Percentiles rank a stretch among this genome's conserved stretches.
Evolutionary conservation across 345 rosid genomes (phyloP).

Genomic region (Atalantia buxifolia): DNA sequence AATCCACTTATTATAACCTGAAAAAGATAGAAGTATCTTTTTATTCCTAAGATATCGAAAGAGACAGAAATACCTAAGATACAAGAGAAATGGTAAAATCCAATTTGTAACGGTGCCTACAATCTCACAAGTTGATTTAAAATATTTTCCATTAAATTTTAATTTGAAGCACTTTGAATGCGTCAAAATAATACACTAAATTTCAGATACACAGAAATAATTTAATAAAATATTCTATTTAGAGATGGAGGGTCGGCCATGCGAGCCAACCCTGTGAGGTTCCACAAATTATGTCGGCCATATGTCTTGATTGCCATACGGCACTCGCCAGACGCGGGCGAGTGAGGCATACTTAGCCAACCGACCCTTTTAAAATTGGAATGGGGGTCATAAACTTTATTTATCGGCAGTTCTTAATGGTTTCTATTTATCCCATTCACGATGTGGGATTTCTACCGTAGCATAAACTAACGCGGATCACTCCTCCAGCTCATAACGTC

Average conservation of each 20-base stretch:
- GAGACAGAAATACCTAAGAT: too few species aligned
- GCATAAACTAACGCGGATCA: not conserved
- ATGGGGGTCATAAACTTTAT: rapidly evolving
- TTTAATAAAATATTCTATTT: too few species aligned
- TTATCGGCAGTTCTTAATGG: not conserved
- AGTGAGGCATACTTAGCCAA: conserved; percentile 83
- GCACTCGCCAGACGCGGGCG: conserved; percentile 52
- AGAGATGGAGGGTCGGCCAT: conserved; percentile 66
- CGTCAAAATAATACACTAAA: rapidly evolving
- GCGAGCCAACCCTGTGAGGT: conserved; percentile 57
- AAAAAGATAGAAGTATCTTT: too few species aligned
- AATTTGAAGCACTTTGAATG: too few species aligned
- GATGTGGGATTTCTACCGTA: conserved; percentile 10
- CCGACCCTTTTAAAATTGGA: conserved; percentile 55
- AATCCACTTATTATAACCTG: too few species aligned
- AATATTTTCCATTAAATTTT: too few species aligned
- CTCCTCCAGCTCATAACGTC: too few species aligned
- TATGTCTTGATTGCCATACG: conserved; percentile 94
- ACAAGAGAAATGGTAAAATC: too few species aligned
- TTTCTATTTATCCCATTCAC: not conserved
- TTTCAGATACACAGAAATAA: too few species aligned
- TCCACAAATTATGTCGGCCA: conserved; percentile 88
- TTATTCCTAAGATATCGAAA: too few species aligned
- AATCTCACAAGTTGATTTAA: too few species aligned
- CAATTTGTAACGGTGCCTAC: too few species aligned